These are phyloP conservation scores for Parsonsia alboflavescens DNA, from an alignment of 257 asterid genomes.

Conservation along the genomic window DNA sequence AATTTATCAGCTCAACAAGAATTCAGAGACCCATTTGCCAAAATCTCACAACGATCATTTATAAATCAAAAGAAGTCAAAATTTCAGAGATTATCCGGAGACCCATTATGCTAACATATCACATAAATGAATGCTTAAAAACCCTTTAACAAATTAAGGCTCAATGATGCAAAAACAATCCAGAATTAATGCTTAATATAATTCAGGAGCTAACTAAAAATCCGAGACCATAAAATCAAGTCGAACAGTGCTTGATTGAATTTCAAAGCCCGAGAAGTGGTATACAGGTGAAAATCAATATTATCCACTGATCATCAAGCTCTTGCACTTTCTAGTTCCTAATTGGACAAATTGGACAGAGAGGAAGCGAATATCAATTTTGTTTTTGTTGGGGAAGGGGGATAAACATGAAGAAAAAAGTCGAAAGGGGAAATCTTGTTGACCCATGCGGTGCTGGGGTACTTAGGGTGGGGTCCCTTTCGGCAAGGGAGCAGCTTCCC, in stretches of 20 bases:
- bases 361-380: conserved; percentile 2
- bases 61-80: neutral
- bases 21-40: conserved; percentile 7
- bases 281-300: neutral
- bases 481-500: too few relatives aligned
- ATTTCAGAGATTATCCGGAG: conserved; percentile 11
- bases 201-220: neutral
- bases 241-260: neutral
- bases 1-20: conserved; percentile 7
- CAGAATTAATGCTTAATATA: neutral
- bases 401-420: neutral
- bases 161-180: too few relatives aligned
- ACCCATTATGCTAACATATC: conserved; percentile 26
- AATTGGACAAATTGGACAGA: neutral
- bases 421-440: neutral
- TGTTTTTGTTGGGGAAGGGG: conserved; percentile 5
- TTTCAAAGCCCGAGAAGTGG: neutral
- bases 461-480: too few relatives aligned
- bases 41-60: conserved; percentile 10
- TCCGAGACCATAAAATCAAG: conserved; percentile 4
- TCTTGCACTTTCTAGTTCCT: neutral
- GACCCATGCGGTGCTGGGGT: too few relatives aligned
- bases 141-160: neutral
- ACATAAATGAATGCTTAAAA: neutral
- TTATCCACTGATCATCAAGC: conserved; percentile 2